Conservation (phyloP, 2,329 filamentous ascomycete species). For the Pseudogymnoascus sp. region DNA sequence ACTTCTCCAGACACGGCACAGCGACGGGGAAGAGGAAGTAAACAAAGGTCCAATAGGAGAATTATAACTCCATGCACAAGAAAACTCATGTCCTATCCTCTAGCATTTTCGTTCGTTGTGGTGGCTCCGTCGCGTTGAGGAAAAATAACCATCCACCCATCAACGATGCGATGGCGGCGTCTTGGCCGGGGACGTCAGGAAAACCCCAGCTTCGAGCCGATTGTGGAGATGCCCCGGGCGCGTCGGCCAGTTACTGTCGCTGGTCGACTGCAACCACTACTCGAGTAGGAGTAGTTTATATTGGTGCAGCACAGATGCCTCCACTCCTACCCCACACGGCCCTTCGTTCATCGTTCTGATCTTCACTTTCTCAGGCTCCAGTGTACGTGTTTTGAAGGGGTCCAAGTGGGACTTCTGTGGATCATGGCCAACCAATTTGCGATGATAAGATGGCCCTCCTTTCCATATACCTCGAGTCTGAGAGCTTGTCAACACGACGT, state of each 20-base stretch:
- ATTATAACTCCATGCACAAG: not conserved
- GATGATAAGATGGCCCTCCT: not conserved
- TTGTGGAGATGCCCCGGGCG: not conserved
- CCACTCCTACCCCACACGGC: not conserved
- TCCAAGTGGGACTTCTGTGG: not conserved
- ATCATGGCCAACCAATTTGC: not conserved
- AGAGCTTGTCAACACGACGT: not conserved
- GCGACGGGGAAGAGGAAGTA: not conserved
- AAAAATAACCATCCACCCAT: not conserved
- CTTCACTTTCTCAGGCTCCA: not conserved
- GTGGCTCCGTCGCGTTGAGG: not conserved
- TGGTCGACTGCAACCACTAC: not conserved
- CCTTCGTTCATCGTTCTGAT: not conserved
- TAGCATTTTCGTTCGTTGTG: not conserved
- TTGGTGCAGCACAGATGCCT: not conserved
- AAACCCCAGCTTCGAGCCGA: not conserved
- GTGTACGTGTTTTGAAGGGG: not conserved
- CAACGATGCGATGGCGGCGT: not conserved
- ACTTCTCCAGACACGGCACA: not conserved
- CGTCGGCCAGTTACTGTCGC: not conserved
- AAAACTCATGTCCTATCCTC: not conserved
- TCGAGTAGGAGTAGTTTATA: not conserved
- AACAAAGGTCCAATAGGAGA: not conserved
- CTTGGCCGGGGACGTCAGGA: not conserved
- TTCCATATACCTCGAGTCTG: not conserved